Evolutionary conservation across 495 filamentous ascomycete genomes (phyloP).

Genomic region (Penicillium crystallinum): DNA sequence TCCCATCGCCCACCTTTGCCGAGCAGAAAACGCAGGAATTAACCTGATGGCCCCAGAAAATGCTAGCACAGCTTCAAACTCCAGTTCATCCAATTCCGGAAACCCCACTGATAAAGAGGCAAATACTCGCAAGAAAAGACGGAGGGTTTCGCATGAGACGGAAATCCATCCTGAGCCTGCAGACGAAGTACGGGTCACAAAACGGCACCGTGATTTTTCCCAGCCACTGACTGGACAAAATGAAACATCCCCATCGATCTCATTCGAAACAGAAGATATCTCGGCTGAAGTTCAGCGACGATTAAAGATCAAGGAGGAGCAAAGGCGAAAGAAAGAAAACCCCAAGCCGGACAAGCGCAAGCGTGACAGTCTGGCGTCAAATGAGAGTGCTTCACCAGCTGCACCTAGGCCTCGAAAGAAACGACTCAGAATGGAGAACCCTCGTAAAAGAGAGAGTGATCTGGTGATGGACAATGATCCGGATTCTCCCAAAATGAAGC

Average conservation of each 20-base stretch:
- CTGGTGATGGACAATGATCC: neutral
- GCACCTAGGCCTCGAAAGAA: constrained; percentile 21
- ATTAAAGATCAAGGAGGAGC: constrained; percentile 36
- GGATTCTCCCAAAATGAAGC: neutral
- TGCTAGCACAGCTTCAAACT: neutral
- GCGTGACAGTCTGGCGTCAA: constrained; percentile 35
- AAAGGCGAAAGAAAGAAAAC: constrained; percentile 24
- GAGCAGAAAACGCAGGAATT: neutral
- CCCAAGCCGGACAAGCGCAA: constrained; percentile 33
- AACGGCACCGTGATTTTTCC: constrained; percentile 21
- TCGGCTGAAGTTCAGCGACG: constrained; percentile 41
- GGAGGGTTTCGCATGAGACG: neutral
- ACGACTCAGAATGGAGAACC: constrained; percentile 7
- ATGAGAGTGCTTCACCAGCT: constrained; percentile 19
- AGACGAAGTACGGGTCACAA: constrained; percentile 6
- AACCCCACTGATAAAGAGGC: neutral
- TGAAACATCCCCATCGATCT: constrained; percentile 12
- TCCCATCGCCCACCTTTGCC: neutral
- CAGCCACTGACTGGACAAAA: constrained; percentile 13
- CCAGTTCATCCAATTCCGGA: neutral
- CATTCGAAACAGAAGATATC: constrained; percentile 44
- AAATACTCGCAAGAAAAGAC: constrained; percentile 4
- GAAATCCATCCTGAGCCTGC: neutral
- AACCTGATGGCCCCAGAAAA: neutral
- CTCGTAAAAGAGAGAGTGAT: constrained; percentile 5